phyloP scores from a whole-genome alignment of 1,284 basidiomycete genomes.

The Amylostereum chailletii region DNA sequence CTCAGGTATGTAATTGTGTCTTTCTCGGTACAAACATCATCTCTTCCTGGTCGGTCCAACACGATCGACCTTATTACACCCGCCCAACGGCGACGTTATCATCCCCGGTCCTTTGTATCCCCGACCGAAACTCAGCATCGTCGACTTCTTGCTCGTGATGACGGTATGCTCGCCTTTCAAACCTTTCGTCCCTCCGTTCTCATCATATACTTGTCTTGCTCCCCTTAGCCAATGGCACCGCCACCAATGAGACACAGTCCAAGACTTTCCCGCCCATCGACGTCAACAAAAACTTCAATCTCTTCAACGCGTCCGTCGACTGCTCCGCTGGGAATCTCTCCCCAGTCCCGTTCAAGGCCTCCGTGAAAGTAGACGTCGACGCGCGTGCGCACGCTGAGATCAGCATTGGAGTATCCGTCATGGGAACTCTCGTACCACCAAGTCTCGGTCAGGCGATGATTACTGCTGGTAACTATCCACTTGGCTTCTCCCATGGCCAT shows the following conservation, averaged over 20 bases:
- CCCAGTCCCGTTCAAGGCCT: constrained; percentile 19
- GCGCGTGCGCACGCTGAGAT: constrained; percentile 27
- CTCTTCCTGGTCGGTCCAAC: not conserved
- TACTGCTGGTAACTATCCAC: constrained; percentile 15
- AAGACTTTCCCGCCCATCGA: constrained; percentile 22
- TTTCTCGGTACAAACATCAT: constrained; percentile 1
- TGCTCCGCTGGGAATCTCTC: constrained; percentile 25
- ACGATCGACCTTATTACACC: not conserved
- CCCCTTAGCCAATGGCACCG: constrained; percentile 8
- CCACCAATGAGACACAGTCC: constrained; percentile 18
- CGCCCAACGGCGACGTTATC: not conserved
- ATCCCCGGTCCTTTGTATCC: not conserved
- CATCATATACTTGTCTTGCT: not conserved
- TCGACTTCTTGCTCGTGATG: not conserved
- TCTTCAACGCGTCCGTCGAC: constrained; percentile 31
- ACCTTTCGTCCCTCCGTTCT: not conserved
- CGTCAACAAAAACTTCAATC: constrained; percentile 26
- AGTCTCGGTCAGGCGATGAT: constrained; percentile 23
- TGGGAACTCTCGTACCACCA: constrained; percentile 35
- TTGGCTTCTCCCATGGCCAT: constrained; percentile 3
- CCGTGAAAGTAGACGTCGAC: constrained; percentile 30
- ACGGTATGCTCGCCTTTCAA: not conserved
- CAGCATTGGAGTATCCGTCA: constrained; percentile 31
- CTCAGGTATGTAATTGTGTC: constrained; percentile 12
- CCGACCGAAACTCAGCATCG: not conserved